Percentiles rank a stretch among this genome's conserved stretches.
Evolutionary conservation across 257 asterid genomes (phyloP).

Genomic region (Jasminum sambac): DNA sequence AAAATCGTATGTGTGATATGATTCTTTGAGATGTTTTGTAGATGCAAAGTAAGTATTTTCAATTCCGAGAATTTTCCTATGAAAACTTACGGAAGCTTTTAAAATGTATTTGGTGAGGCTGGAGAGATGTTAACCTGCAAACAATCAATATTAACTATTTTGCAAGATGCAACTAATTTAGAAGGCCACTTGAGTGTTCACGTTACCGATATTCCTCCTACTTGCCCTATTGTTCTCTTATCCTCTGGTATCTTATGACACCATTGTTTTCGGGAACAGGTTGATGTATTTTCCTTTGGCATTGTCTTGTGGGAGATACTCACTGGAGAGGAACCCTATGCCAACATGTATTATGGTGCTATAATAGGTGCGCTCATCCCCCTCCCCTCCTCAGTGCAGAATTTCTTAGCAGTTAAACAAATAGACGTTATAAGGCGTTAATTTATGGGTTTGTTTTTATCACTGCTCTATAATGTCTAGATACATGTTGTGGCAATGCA

Average conservation of each 20-base stretch:
- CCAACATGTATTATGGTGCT: constrained; percentile 95
- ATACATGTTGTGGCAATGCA: background rate
- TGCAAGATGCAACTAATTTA: background rate
- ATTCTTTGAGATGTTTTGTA: background rate
- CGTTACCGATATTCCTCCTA: background rate
- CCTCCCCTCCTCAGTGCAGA: constrained; percentile 6
- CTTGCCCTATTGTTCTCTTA: constrained; percentile 13
- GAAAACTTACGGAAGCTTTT: constrained; percentile 15
- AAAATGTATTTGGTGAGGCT: constrained; percentile 6
- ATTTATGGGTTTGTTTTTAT: background rate
- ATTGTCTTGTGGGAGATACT: constrained; percentile 98
- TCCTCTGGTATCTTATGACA: constrained; percentile 15
- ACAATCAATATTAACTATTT: constrained; percentile 19
- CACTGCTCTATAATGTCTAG: background rate
- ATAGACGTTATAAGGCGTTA: background rate
- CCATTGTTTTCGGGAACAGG: constrained; percentile 43
- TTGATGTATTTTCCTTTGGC: constrained; percentile 93
- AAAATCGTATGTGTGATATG: constrained; percentile 8
- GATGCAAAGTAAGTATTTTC: constrained; percentile 3
- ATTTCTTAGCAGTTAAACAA: background rate
- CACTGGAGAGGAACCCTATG: constrained; percentile 96
- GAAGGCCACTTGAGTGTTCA: constrained; percentile 13
- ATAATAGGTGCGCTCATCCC: constrained; percentile 67
- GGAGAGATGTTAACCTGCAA: constrained; percentile 12
- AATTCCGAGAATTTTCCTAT: constrained; percentile 3